Percentiles rank a stretch among this genome's conserved stretches.
phyloP scores from a whole-genome alignment of 176 grass and related monocot genomes.

The Puya raimondii region DNA sequence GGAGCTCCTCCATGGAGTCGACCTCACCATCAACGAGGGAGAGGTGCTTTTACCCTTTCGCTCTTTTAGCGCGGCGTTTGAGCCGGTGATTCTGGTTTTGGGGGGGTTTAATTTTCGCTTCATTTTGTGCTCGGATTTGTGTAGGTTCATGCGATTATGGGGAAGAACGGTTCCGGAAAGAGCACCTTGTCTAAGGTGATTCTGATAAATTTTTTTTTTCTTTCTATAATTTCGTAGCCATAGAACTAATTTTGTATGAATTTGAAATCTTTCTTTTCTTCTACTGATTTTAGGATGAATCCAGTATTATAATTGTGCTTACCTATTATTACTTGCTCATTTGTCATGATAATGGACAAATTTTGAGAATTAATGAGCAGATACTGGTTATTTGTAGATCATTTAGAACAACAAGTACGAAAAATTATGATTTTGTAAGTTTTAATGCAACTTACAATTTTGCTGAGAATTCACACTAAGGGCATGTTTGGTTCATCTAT shows the following conservation, averaged over 20 bases:
- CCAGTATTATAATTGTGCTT: too few species aligned
- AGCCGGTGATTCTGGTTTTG: background rate
- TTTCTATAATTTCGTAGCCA: background rate
- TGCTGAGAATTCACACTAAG: too few species aligned
- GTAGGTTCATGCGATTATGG: slow-evolving; percentile 90
- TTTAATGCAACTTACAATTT: too few species aligned
- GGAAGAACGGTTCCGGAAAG: slow-evolving; percentile 91
- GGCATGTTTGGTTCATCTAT: too few species aligned
- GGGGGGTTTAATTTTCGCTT: background rate
- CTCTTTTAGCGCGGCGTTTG: background rate
- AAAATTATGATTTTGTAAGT: too few species aligned
- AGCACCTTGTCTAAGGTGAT: slow-evolving; percentile 86
- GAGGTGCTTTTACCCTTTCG: slow-evolving; percentile 36
- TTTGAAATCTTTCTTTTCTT: too few species aligned
- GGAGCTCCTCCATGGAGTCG: slow-evolving; percentile 54
- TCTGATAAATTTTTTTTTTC: background rate
- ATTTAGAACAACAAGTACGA: too few species aligned
- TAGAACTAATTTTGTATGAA: background rate
- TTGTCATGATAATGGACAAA: too few species aligned
- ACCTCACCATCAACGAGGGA: slow-evolving; percentile 65
- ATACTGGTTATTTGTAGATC: too few species aligned
- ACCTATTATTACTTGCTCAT: too few species aligned
- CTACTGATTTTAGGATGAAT: too few species aligned
- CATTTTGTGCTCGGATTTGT: slow-evolving; percentile 12
- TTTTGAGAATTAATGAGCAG: too few species aligned